Base-by-base conservation (phyloP, 2,329 filamentous ascomycete genomes). In the Colletotrichum trifolii region DNA sequence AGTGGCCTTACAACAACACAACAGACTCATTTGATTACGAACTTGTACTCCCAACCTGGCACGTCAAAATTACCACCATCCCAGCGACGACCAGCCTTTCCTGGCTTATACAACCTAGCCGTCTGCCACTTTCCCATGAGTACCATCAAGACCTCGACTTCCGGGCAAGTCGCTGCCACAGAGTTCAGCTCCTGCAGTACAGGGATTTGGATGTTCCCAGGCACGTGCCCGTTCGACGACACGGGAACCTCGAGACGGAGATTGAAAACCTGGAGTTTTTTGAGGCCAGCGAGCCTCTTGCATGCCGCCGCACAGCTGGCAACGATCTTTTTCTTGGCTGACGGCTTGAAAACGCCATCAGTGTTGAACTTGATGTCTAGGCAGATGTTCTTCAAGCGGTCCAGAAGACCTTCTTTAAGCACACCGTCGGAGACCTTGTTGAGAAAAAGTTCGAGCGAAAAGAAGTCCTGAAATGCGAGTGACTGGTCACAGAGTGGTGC, bases 401-500 rank as follows among this genome's bases (percentile, higher is more conserved):
- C 43, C 3, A 40, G 11, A 4, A 60, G 60, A 2, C 49, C 55
- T 6, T 36, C 39, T 11, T 12, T 13, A 3, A 60, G 35, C 7
- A 3, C 13, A 9, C 15, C 57, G 13, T n/a, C 17, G 2, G 42
- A 42, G 6, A 54, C 6, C 33, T 42, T 54, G 38, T 36, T 35
- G 42, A 64, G 39, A 10, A 64, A 64, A 6, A 5, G 3, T 4
- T 54, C 60, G 2, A 64, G 49, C 4, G 55, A 33, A 2, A 60
- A 12, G 6, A 64, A 49, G 34, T 60, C 55, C 17, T 49, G 60
- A n/a, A 54, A 54, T 17, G 55, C 55, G 34, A 64, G 3, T 6
- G 55, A 60, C 7, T 64, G 55, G 17, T 64, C 60, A 11, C 60
- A 64, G 5, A 54, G 43, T 36, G 49, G 49, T 34, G 55, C 60